These are phyloP conservation scores for Phytophthora ramorum DNA, from an alignment of 352 stramenopile genomes.

Conservation along the genomic window DNA sequence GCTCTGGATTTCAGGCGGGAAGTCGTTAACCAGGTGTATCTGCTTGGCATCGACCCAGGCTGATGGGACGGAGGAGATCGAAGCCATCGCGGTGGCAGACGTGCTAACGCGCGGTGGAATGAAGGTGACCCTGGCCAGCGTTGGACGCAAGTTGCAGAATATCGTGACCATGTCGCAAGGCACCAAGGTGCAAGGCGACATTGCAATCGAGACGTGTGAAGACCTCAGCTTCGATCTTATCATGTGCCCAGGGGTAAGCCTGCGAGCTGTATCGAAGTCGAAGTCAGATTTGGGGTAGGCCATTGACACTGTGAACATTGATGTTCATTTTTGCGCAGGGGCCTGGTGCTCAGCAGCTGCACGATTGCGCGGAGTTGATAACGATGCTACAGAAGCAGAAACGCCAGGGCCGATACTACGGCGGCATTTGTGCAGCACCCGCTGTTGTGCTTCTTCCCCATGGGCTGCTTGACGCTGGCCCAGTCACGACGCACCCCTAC, in stretches of 20 bases:
- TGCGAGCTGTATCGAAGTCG: neutral
- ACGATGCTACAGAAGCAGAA: slow-evolving; percentile 69
- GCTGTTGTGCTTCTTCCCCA: slow-evolving; percentile 66
- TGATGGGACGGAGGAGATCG: slow-evolving; percentile 82
- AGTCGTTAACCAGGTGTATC: neutral
- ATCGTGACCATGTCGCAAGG: slow-evolving; percentile 77
- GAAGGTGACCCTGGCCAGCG: slow-evolving; percentile 65
- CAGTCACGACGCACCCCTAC: slow-evolving; percentile 64
- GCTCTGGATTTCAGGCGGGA: neutral
- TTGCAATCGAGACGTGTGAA: slow-evolving; percentile 61
- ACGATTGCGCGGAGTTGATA: slow-evolving; percentile 56
- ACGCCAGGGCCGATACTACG: slow-evolving; percentile 60
- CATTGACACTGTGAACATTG: neutral
- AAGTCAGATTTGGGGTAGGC: neutral
- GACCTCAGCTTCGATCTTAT: slow-evolving; percentile 71
- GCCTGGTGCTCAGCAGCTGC: slow-evolving; percentile 64
- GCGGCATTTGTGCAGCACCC: slow-evolving; percentile 74
- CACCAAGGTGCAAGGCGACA: slow-evolving; percentile 65
- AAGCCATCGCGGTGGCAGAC: slow-evolving; percentile 70
- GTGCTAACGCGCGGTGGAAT: slow-evolving; percentile 72
- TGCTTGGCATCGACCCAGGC: slow-evolving; percentile 34
- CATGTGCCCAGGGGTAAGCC: slow-evolving; percentile 61
- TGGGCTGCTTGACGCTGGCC: slow-evolving; percentile 48
- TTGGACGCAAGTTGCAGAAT: slow-evolving; percentile 59
- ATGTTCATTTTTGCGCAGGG: slow-evolving; percentile 35